Evolutionary conservation across 305 asterid species (phyloP).

Genomic region (Plantago rigida): DNA sequence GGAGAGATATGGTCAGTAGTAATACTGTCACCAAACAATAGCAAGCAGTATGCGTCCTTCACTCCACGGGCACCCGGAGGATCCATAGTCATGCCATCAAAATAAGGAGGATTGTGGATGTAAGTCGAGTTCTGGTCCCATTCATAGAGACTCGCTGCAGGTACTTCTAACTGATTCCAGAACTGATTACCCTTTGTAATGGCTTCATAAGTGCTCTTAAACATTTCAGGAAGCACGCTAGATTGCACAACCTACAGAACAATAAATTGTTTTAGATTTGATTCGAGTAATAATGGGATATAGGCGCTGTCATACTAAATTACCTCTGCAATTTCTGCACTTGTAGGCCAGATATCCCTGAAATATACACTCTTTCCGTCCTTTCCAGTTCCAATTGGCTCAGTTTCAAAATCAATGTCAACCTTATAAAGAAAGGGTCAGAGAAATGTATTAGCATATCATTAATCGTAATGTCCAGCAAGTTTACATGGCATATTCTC

Average conservation of each 20-base stretch:
- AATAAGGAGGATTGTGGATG: slow-evolving; percentile 91
- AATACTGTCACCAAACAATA: slow-evolving; percentile 83
- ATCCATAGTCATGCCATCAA: slow-evolving; percentile 66
- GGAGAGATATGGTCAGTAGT: slow-evolving; percentile 96
- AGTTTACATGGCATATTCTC: too few species aligned
- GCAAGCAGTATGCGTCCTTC: slow-evolving; percentile 75
- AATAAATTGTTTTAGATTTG: slow-evolving; percentile 1
- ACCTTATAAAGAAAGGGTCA: slow-evolving; percentile 40
- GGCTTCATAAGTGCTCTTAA: slow-evolving; percentile 75
- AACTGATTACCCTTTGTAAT: slow-evolving; percentile 71
- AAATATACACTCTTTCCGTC: slow-evolving; percentile 68
- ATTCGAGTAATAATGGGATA: not conserved
- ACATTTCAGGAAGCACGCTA: slow-evolving; percentile 88
- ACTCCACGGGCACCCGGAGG: slow-evolving; percentile 78
- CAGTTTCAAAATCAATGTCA: slow-evolving; percentile 79
- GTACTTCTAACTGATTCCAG: slow-evolving; percentile 73
- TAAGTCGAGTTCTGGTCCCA: slow-evolving; percentile 78
- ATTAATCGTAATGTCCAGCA: too few species aligned
- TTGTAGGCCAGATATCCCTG: slow-evolving; percentile 79
- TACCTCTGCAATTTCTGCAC: slow-evolving; percentile 81
- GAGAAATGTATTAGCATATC: not conserved
- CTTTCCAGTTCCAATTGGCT: slow-evolving; percentile 79
- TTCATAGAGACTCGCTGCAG: slow-evolving; percentile 59
- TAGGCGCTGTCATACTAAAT: not conserved
- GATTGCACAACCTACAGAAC: slow-evolving; percentile 71